Conservation (phyloP, 2,329 filamentous ascomycete genomes). For the Helminthosporium solani region DNA sequence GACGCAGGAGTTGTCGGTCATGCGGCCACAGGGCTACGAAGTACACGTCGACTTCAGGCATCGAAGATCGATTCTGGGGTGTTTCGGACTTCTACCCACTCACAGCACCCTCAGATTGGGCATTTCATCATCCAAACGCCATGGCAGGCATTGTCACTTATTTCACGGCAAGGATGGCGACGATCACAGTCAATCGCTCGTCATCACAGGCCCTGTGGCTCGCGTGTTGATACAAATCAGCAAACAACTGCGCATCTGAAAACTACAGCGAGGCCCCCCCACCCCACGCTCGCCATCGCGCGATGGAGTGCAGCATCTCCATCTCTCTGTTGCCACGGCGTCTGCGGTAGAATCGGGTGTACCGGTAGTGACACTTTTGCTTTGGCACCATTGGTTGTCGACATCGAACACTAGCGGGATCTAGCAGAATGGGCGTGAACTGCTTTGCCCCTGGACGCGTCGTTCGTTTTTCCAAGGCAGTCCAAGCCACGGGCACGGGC, state of each 20-base stretch:
- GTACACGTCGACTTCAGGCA: background rate
- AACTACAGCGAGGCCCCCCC: slow-evolving; percentile 1
- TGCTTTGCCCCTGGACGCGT: slow-evolving; percentile 19
- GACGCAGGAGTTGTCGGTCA: background rate
- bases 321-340: slow-evolving; percentile 24
- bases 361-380: background rate
- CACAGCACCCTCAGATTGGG: slow-evolving; percentile 13
- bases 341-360: slow-evolving; percentile 14
- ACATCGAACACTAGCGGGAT: slow-evolving; percentile 21
- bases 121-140: slow-evolving; percentile 15
- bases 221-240: slow-evolving; percentile 25
- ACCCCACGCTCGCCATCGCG: slow-evolving; percentile 7
- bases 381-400: slow-evolving; percentile 17
- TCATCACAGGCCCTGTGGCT: slow-evolving; percentile 11
- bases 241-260: background rate
- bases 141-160: slow-evolving; percentile 21
- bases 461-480: slow-evolving; percentile 19
- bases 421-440: slow-evolving; percentile 23
- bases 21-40: background rate
- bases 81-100: slow-evolving; percentile 20
- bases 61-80: slow-evolving; percentile 13
- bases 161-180: slow-evolving; percentile 31
- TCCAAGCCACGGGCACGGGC: slow-evolving; percentile 29
- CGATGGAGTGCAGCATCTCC: slow-evolving; percentile 7
- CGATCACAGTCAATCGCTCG: slow-evolving; percentile 25